Evolutionary conservation across 208 protist genomes (phyloP), one percentile per base, ranked within the genome.

Genomic region (Trypanosoma avium): DNA sequence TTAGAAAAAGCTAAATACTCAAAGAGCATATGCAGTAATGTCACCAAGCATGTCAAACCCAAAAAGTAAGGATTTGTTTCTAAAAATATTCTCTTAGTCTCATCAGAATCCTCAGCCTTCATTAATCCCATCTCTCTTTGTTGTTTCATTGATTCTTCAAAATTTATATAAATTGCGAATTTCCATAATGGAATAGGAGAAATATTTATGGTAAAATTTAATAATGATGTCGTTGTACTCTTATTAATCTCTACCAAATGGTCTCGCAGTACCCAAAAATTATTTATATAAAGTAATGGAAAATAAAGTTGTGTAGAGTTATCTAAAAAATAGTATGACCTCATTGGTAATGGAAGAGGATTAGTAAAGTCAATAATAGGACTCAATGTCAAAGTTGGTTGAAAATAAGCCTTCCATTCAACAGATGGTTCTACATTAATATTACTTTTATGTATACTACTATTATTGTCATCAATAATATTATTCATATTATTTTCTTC

Each of bases 1-100:
- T 99, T 98, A 50, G 99, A 98, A 75, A 99, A 99, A 5, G 98
- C 98, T n/a, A 99, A 75, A 62, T 98, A 97, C 76, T 99, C 98
- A 67, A 99, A 99, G 7, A 99, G 58, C 43, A 92, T 96, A 75
- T 99, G 98, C 36, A 99, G 87, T 9, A 98, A 42, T 9, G 97
- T 96, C 13, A 99, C 97, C 26, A 97, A 45, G 9, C 90, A 76
- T 1, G 98, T 99, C 12, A 99, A 38, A 8, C 46, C 91, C 1
- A 99, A 79, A 13, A 99, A 76, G 33, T 79, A 86, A 24, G 95
- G 94, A 65, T 98, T 98, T n/a, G 90, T 99, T 6, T 99, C 95
- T 19, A 97, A 47, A 55, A 99, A 80, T 71, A 99, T 99, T 40
- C 89, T 61, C 76, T 98, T 97, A 9, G 86, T 76, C 48, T 95